Evolutionary conservation across 1,139 yeast genomes (phyloP), one percentile per base, ranked within the genome.

Genomic region (Magnusiomyces paraingens): DNA sequence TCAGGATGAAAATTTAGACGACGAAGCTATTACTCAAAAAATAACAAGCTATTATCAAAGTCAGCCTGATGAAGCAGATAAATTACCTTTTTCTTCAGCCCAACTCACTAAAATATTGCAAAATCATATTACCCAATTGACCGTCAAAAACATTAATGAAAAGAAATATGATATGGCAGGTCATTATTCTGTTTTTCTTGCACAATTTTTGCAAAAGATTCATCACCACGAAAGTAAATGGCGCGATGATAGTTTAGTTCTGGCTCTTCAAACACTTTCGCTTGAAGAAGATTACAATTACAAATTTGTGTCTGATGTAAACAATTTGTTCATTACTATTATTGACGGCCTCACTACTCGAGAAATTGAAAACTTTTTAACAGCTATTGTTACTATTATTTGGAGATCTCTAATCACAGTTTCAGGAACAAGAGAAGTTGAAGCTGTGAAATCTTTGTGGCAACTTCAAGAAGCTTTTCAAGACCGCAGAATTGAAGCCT

Each of bases 391-490:
- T 17, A 52, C 49, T 4, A 51, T 48, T 49, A 52, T 57, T 3
- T 57, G 59, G 58, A 49, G 66, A 74, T 14, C 72, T 73, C 52
- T 64, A 80, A n/a, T 71, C 77, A 1, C 67, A 73, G 1, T 43
- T 12, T 71, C 75, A 20, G 82, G 83, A 2, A 72, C 70, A 47
- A 74, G 73, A 55, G 89, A 84, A 61, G 84, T 83, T 0, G 91
- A 84, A 61, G 73, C 82, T 0, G 86, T 82, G 1, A 77, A 75
- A 51, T 68, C 68, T n/a, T 54, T 73, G 1, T 72, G 76, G 75
- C 50, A 60, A 2, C 56, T 73, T 2, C 71, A 71, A 49, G 70
- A 64, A 36, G 61, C 62, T 21, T 61, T 67, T 12, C 68, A 66
- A 35, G 70, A 65, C 36, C 59, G 61, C 35, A 57, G 70, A 15